Percentiles rank a stretch among this genome's conserved stretches.
phyloP scores from a whole-genome alignment of 768 basidiomycete species.

The Russula lepida region DNA sequence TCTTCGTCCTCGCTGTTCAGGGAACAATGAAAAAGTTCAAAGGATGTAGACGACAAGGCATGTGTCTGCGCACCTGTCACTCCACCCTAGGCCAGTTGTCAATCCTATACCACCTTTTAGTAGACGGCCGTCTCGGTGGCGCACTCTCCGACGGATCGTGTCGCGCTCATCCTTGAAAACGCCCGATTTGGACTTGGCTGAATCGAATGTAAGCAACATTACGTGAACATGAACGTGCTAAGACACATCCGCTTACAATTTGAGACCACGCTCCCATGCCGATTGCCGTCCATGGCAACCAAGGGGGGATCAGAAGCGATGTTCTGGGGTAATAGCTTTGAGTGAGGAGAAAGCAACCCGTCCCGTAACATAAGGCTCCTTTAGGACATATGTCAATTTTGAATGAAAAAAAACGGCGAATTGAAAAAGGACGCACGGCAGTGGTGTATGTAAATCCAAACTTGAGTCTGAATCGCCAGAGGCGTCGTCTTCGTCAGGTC shows the following conservation, averaged over 20 bases:
- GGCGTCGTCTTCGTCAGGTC: conserved; percentile 25
- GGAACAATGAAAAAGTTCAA: not conserved
- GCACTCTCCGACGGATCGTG: conserved; percentile 27
- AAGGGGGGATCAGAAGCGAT: conserved; percentile 14
- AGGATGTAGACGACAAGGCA: not conserved
- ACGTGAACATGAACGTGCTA: not conserved
- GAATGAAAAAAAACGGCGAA: not conserved
- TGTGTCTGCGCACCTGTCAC: conserved; percentile 29
- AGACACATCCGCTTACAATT: conserved; percentile 21
- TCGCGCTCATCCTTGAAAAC: conserved; percentile 33
- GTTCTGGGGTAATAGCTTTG: conserved; percentile 31
- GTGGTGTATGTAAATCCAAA: conserved; percentile 33
- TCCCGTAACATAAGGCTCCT: conserved; percentile 35
- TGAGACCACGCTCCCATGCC: conserved; percentile 25
- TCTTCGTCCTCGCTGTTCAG: conserved; percentile 34
- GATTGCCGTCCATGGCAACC: conserved; percentile 19
- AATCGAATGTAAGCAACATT: conserved; percentile 12
- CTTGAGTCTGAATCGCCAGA: conserved; percentile 31
- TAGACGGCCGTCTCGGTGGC: conserved; percentile 34
- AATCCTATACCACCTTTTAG: conserved; percentile 33
- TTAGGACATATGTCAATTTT: not conserved
- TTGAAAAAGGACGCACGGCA: conserved; percentile 29
- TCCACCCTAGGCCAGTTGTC: conserved; percentile 37
- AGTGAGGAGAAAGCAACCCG: conserved; percentile 34
- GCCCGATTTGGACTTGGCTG: conserved; percentile 30